phyloP scores from a whole-genome alignment of 148 eudicot species.

The Rhododendron simsii region DNA sequence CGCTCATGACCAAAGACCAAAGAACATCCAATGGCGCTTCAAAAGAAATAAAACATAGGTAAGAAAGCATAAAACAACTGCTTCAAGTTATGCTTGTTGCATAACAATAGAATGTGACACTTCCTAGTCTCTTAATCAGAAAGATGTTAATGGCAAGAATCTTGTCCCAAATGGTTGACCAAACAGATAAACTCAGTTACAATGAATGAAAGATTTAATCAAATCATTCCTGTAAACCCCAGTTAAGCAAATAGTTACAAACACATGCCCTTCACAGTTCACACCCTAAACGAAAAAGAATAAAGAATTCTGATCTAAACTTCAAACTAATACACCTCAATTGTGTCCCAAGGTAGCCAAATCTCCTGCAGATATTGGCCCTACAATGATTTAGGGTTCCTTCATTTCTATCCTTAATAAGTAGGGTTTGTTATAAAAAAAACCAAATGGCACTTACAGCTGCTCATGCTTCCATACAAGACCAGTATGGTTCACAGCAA shows the following conservation, averaged over 20 bases:
- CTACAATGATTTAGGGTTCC: not conserved
- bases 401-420: not conserved
- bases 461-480: not conserved
- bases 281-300: not conserved
- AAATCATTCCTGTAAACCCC: not conserved
- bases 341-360: not conserved
- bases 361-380: not conserved
- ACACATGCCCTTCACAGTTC: not conserved
- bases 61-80: not conserved
- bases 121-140: not conserved
- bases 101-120: not conserved
- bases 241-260: not conserved
- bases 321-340: not conserved
- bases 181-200: not conserved
- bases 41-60: not conserved
- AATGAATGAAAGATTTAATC: not conserved
- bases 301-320: not conserved
- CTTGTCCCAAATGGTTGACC: not conserved
- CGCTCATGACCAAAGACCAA: not conserved
- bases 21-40: not conserved
- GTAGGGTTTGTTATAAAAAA: not conserved
- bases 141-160: not conserved
- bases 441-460: not conserved
- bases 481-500: not conserved
- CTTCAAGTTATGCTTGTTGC: not conserved